A percentile compares a stretch with the other conserved stretches of the same genome.
Conservation (phyloP, 1,284 basidiomycete genomes). For the Coniferiporia weirii region DNA sequence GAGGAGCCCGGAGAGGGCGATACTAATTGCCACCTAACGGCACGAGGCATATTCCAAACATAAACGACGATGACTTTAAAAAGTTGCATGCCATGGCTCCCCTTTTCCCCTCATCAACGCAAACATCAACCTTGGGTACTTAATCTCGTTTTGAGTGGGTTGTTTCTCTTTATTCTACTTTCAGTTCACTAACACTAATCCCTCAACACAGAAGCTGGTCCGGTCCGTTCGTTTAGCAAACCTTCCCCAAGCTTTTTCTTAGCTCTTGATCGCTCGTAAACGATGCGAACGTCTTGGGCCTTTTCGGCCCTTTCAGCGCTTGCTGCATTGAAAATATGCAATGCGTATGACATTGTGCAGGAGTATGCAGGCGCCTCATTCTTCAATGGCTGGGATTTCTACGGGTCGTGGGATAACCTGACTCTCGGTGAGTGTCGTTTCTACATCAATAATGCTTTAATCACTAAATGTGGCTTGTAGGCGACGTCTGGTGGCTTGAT, state of each 20-base stretch:
- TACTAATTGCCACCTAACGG: neutral
- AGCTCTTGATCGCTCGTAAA: neutral
- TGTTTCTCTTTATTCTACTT: too few species aligned
- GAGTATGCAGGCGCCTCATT: constrained; percentile 50
- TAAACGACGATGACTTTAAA: neutral
- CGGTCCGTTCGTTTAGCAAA: too few species aligned
- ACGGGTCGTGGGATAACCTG: constrained; percentile 53
- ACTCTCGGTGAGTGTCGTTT: constrained; percentile 46
- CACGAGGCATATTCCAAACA: neutral
- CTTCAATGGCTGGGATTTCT: constrained; percentile 58
- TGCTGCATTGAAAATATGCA: neutral
- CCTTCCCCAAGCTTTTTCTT: too few species aligned
- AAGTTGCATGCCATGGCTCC: neutral
- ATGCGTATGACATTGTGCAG: constrained; percentile 37
- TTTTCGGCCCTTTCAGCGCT: neutral
- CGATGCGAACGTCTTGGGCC: neutral
- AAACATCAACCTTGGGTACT: neutral
- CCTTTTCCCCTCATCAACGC: neutral
- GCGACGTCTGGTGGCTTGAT: constrained; percentile 49
- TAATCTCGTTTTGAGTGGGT: too few species aligned
- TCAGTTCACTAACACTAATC: too few species aligned
- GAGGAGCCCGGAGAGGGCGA: neutral
- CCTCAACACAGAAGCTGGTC: too few species aligned
- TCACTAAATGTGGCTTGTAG: constrained; percentile 26
- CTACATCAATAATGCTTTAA: neutral